Conservation (phyloP, 768 basidiomycete genomes). For the Trametes sanguinea region DNA sequence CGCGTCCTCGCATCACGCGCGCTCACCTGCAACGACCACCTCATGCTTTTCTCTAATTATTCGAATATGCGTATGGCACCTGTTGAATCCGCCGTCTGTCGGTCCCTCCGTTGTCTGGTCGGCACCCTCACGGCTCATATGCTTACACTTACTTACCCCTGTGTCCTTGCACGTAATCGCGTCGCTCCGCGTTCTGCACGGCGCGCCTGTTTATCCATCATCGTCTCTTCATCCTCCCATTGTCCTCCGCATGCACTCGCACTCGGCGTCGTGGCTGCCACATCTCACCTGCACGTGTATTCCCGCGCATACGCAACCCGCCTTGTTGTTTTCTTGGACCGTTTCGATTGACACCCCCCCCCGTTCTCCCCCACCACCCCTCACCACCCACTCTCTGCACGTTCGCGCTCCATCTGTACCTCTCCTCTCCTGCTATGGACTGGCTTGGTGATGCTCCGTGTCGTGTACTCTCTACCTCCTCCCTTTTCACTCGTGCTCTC, state of each 20-base stretch:
- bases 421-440: conserved; percentile 3
- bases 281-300: conserved; percentile 13
- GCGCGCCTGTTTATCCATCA: conserved; percentile 5
- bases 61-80: conserved; percentile 25
- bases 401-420: conserved; percentile 12
- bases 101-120: neutral
- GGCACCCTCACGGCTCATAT: neutral
- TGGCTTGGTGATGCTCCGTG: conserved; percentile 12
- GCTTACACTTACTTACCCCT: conserved; percentile 18
- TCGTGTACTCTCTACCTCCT: conserved; percentile 4
- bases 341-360: neutral
- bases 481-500: neutral
- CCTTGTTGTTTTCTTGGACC: conserved; percentile 20
- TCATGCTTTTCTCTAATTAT: conserved; percentile 13
- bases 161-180: conserved; percentile 18
- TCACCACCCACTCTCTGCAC: neutral
- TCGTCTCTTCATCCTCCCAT: neutral
- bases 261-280: neutral
- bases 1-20: neutral
- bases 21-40: neutral
- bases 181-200: neutral
- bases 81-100: conserved; percentile 7
- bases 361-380: neutral
- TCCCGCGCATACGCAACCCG: conserved; percentile 12
- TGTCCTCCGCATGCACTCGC: neutral